Conservation (phyloP, 1,139 yeast species). For the Scheffersomyces stambukii region DNA sequence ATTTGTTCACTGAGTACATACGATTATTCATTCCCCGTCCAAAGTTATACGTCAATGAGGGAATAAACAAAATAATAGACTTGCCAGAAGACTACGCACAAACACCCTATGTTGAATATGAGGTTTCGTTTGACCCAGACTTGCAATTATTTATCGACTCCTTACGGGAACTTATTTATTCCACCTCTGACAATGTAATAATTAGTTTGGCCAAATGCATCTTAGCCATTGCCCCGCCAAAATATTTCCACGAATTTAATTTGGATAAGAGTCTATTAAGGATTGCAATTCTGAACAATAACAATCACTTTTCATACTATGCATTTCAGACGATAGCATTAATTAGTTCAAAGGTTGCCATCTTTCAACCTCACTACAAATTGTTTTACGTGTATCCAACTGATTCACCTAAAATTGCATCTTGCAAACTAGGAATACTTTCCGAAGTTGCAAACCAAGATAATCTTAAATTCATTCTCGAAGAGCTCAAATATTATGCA, state of each 20-base stretch:
- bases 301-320: conserved; percentile 27
- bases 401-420: conserved; percentile 47
- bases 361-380: conserved; percentile 45
- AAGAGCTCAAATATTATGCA: conserved; percentile 67
- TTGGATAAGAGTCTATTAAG: conserved; percentile 51
- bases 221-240: conserved; percentile 51
- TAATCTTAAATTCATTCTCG: conserved; percentile 51
- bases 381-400: conserved; percentile 58
- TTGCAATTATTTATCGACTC: conserved; percentile 48
- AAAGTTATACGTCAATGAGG: conserved; percentile 22
- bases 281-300: conserved; percentile 23
- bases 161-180: conserved; percentile 39
- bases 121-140: conserved; percentile 51
- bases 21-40: conserved; percentile 59
- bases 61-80: conserved; percentile 22
- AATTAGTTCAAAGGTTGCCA: conserved; percentile 33
- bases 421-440: conserved; percentile 60
- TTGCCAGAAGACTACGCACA: conserved; percentile 34
- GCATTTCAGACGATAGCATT: conserved; percentile 41
- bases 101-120: conserved; percentile 31
- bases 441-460: conserved; percentile 51
- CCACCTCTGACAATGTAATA: conserved; percentile 58
- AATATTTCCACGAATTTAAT: conserved; percentile 41
- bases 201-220: conserved; percentile 58
- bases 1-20: conserved; percentile 63